These are phyloP conservation scores for Corymbia maculata DNA, from an alignment of 345 rosid species.

Conservation along the genomic window DNA sequence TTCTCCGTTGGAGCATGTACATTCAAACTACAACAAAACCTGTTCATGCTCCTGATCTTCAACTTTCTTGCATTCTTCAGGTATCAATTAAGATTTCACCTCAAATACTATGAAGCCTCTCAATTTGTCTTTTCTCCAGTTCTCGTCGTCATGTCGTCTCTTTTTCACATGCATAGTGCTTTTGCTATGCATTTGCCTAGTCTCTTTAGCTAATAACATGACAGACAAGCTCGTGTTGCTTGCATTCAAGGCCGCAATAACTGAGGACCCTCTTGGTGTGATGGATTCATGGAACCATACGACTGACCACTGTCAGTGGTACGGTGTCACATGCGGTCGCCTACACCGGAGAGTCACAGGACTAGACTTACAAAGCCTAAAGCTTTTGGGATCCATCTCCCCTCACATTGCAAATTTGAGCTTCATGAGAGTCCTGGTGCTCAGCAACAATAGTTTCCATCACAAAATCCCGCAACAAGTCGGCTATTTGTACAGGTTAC, in stretches of 20 bases:
- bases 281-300: not conserved
- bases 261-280: not conserved
- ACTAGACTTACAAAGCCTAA: not conserved
- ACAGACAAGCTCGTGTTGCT: not conserved
- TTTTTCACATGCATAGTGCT: not conserved
- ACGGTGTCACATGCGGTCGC: not conserved
- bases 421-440: not conserved
- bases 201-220: constrained; percentile 5
- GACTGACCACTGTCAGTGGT: not conserved
- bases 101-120: not conserved
- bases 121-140: not conserved
- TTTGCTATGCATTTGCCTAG: not conserved
- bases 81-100: not conserved
- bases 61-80: not conserved
- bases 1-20: not conserved
- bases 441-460: not conserved
- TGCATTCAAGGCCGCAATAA: not conserved
- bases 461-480: not conserved
- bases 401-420: not conserved
- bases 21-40: not conserved
- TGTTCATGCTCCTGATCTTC: not conserved
- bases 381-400: not conserved
- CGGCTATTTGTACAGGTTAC: constrained; percentile 1
- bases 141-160: not conserved
- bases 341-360: not conserved